These are phyloP conservation scores for Kurtzmaniella quercitrusa DNA, from an alignment of 1,139 yeast species.

Conservation along the genomic window DNA sequence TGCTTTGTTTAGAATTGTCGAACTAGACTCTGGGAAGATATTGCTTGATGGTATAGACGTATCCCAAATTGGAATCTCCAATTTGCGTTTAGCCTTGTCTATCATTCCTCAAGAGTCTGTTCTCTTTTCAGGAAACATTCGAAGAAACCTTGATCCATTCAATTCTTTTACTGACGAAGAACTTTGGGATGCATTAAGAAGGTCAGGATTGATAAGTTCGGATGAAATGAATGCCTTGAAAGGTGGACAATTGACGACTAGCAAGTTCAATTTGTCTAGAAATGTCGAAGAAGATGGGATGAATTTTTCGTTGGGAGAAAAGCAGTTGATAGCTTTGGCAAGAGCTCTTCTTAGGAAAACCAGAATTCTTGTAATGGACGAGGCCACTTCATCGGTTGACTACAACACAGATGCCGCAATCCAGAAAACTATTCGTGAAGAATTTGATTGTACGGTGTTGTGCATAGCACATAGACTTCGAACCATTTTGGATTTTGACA, in stretches of 20 bases:
- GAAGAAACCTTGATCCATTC: conserved; percentile 16
- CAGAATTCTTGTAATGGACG: conserved; percentile 49
- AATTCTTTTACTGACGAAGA: conserved; percentile 42
- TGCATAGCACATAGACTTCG: conserved; percentile 56
- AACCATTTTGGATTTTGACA: conserved; percentile 48
- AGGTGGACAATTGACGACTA: conserved; percentile 5
- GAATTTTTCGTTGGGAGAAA: conserved; percentile 54
- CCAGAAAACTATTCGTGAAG: conserved; percentile 43
- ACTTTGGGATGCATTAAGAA: conserved; percentile 51
- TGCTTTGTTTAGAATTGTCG: conserved; percentile 49
- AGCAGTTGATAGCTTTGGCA: conserved; percentile 51
- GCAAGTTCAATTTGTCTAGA: conserved; percentile 48
- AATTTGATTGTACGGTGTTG: conserved; percentile 47
- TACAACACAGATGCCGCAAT: conserved; percentile 51
- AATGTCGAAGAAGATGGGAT: conserved; percentile 50
- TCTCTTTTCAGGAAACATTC: conserved; percentile 15
- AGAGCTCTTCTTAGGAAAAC: conserved; percentile 49
- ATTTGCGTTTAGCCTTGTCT: conserved; percentile 12
- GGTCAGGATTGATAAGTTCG: conserved; percentile 55
- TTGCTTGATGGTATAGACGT: conserved; percentile 49
- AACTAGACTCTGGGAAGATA: conserved; percentile 40
- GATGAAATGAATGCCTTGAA: conserved; percentile 14
- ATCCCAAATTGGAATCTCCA: conserved; percentile 36
- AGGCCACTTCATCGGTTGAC: conserved; percentile 56
- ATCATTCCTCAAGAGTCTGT: conserved; percentile 21